Evolutionary conservation across 2,329 filamentous ascomycete genomes (phyloP).

Genomic region (Penicillium sp.): DNA sequence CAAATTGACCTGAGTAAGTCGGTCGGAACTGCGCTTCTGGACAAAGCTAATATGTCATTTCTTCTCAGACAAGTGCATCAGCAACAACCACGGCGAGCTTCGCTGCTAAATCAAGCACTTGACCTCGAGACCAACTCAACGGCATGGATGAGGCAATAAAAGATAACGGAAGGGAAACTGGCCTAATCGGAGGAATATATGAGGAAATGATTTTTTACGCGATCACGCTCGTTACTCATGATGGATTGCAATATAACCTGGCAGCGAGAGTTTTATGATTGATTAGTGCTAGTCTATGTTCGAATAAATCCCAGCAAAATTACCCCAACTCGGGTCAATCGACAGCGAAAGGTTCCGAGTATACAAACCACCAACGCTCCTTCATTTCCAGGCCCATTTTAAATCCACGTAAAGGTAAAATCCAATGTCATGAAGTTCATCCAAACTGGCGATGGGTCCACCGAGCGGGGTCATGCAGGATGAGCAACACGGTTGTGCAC

Average conservation of each 20-base stretch:
- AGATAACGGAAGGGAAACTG: background rate
- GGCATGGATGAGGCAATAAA: background rate
- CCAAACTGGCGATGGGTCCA: background rate
- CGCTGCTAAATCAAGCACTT: constrained; percentile 8
- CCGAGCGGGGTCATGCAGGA: background rate
- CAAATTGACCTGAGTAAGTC: constrained; percentile 18
- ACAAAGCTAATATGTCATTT: background rate
- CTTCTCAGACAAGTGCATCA: constrained; percentile 18
- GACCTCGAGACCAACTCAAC: background rate
- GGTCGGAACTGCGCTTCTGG: background rate
- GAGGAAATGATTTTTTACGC: background rate
- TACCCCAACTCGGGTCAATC: background rate
- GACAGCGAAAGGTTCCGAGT: background rate
- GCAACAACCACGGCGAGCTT: constrained; percentile 21
- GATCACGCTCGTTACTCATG: background rate
- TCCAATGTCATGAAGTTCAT: no score
- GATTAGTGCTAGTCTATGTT: background rate
- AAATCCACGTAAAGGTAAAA: no score
- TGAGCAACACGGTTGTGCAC: constrained; percentile 1
- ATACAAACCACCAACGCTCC: background rate
- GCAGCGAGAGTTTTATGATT: background rate
- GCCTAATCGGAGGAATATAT: background rate
- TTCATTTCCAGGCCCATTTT: background rate
- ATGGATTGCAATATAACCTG: background rate
- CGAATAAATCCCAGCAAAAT: background rate